These are phyloP conservation scores for Escovopsis sp. DNA, from an alignment of 2,329 filamentous ascomycete genomes.

Conservation along the genomic window DNA sequence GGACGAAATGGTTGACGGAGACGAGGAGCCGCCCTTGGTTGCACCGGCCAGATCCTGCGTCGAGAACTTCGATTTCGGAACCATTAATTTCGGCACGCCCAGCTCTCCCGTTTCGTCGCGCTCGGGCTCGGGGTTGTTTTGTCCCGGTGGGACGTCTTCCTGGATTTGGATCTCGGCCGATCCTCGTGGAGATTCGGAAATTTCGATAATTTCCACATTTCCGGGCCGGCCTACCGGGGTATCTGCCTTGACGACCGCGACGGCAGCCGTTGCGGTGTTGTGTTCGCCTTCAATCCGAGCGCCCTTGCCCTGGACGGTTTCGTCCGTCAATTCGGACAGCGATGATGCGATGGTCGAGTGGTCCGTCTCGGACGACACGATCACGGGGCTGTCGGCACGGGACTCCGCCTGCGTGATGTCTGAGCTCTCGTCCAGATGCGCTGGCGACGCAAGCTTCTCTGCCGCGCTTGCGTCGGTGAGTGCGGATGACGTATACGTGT, in stretches of 20 bases:
- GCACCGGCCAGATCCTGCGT: constrained; percentile 14
- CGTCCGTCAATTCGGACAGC: constrained; percentile 47
- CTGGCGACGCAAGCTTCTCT: constrained; percentile 26
- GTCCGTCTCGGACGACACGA: constrained; percentile 37
- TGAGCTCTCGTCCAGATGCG: constrained; percentile 30
- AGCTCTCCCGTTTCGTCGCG: too few species aligned
- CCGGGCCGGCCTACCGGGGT: too few species aligned
- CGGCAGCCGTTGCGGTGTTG: constrained; percentile 2
- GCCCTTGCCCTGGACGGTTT: constrained; percentile 33
- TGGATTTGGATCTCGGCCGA: too few species aligned
- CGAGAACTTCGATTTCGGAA: constrained; percentile 13
- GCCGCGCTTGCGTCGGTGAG: constrained; percentile 42
- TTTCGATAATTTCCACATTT: neutral
- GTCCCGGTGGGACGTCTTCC: too few species aligned
- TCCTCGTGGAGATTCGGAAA: too few species aligned
- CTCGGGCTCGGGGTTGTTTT: too few species aligned
- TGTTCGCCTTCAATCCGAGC: constrained; percentile 7
- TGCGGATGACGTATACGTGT: constrained; percentile 23
- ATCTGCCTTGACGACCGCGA: neutral
- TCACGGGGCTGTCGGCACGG: constrained; percentile 40
- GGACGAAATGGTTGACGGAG: constrained; percentile 3
- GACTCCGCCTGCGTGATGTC: constrained; percentile 39
- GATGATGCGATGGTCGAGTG: constrained; percentile 50
- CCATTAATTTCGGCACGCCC: constrained; percentile 4
- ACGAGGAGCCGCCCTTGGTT: constrained; percentile 8